Evolutionary conservation across 2,329 filamentous ascomycete genomes (phyloP).

Genomic region (Reticulascus tulasneorum): DNA sequence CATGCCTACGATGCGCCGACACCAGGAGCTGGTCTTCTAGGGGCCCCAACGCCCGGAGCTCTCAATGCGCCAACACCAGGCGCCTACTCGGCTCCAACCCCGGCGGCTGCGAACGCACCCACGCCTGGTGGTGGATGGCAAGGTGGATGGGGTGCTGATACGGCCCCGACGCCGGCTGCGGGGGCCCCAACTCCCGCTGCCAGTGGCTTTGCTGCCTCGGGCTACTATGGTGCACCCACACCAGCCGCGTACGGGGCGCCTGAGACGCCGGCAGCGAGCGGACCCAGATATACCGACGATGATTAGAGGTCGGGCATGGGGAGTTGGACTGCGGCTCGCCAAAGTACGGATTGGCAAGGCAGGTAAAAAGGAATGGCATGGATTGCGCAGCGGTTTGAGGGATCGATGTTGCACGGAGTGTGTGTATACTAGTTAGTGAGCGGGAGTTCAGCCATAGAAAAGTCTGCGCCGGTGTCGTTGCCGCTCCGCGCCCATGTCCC

Average conservation of each 20-base stretch:
- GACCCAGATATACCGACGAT: conserved; percentile 51
- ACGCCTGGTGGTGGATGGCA: conserved; percentile 65
- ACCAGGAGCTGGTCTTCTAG: conserved; percentile 51
- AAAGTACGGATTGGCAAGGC: too few species aligned
- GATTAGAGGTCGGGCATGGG: conserved; percentile 29
- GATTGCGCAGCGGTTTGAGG: too few species aligned
- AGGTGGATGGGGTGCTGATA: conserved; percentile 56
- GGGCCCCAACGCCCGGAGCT: conserved; percentile 58
- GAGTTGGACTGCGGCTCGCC: too few species aligned
- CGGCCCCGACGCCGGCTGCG: conserved; percentile 62
- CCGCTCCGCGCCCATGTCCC: too few species aligned
- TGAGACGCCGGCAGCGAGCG: conserved; percentile 59
- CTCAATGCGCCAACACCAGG: conserved; percentile 70
- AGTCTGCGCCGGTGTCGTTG: too few species aligned
- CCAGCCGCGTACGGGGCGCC: conserved; percentile 57
- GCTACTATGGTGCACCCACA: conserved; percentile 59
- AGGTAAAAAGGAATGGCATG: too few species aligned
- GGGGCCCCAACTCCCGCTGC: conserved; percentile 68
- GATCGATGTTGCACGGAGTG: too few species aligned
- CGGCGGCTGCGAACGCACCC: conserved; percentile 58
- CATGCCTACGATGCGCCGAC: conserved; percentile 66
- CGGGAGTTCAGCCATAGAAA: too few species aligned
- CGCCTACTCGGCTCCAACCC: conserved; percentile 61
- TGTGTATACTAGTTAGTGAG: too few species aligned
- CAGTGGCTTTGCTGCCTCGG: conserved; percentile 44